phyloP scores from a whole-genome alignment of 2,329 filamentous ascomycete species.

The Sporothrix brasiliensis region DNA sequence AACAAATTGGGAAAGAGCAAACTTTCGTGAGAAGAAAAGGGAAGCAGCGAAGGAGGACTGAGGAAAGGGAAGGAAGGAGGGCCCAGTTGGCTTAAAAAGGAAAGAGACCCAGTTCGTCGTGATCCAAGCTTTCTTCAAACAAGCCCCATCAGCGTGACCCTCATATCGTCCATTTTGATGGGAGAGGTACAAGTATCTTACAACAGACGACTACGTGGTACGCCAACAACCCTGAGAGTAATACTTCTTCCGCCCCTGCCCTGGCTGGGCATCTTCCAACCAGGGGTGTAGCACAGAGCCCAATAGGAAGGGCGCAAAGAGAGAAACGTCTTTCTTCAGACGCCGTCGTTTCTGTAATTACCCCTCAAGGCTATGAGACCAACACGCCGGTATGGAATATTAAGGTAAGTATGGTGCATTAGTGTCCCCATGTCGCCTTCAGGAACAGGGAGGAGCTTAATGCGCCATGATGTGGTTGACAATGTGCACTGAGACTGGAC shows the following conservation, averaged over 20 bases:
- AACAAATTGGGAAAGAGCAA: constrained; percentile 13
- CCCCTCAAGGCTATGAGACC: background rate
- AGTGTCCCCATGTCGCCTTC: background rate
- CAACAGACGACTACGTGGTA: background rate
- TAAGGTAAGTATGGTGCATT: constrained; percentile 11
- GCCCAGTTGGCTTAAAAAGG: constrained; percentile 26
- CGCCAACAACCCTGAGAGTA: constrained; percentile 12
- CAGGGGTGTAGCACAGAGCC: constrained; percentile 20
- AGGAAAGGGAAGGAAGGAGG: constrained; percentile 3
- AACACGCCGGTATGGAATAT: background rate
- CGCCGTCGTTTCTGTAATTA: constrained; percentile 30
- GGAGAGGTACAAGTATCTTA: background rate
- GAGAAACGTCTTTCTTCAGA: constrained; percentile 4
- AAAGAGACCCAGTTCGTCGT: constrained; percentile 25
- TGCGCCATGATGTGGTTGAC: constrained; percentile 19
- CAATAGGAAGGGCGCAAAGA: constrained; percentile 9
- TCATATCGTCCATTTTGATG: background rate
- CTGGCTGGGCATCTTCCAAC: constrained; percentile 24
- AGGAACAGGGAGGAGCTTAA: constrained; percentile 20
- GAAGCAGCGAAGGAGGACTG: constrained; percentile 17
- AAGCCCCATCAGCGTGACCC: background rate
- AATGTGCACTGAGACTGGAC: constrained; percentile 12
- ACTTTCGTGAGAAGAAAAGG: constrained; percentile 21
- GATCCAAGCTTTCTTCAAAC: constrained; percentile 26
- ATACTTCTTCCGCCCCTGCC: constrained; percentile 20